phyloP scores from a whole-genome alignment of 2,329 filamentous ascomycete genomes.

The Alternaria dauci region DNA sequence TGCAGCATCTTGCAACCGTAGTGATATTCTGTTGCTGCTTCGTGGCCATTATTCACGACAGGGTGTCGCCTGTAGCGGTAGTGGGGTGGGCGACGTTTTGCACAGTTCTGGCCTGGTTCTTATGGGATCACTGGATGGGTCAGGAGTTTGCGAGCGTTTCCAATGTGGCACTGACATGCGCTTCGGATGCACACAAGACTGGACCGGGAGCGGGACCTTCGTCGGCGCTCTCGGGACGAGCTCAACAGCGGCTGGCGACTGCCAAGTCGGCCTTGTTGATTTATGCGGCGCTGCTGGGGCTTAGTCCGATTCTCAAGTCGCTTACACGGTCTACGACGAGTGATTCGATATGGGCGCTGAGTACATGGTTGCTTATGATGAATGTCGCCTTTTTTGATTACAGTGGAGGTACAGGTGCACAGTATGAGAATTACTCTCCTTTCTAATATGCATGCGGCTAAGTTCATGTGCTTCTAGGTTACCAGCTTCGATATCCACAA shows the following conservation, averaged over 20 bases:
- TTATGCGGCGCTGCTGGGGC: slow-evolving; percentile 87
- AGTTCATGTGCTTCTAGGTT: slow-evolving; percentile 59
- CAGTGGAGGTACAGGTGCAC: slow-evolving; percentile 70
- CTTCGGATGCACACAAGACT: not conserved
- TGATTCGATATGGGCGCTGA: slow-evolving; percentile 98
- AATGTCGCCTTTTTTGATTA: slow-evolving; percentile 99
- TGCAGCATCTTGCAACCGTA: slow-evolving; percentile 95
- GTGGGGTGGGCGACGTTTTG: slow-evolving; percentile 84
- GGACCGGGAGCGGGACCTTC: slow-evolving; percentile 8
- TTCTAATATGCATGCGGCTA: slow-evolving; percentile 1
- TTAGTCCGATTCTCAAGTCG: slow-evolving; percentile 95
- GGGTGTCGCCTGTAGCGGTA: slow-evolving; percentile 88
- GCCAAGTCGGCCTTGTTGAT: slow-evolving; percentile 93
- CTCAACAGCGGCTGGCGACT: slow-evolving; percentile 75
- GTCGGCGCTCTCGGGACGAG: slow-evolving; percentile 61
- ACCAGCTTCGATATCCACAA: slow-evolving; percentile 83
- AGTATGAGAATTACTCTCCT: slow-evolving; percentile 40
- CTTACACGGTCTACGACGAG: slow-evolving; percentile 91
- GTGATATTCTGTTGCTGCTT: slow-evolving; percentile 96
- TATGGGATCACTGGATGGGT: slow-evolving; percentile 92
- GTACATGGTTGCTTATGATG: slow-evolving; percentile 88
- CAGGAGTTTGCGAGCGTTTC: slow-evolving; percentile 65
- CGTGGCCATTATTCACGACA: slow-evolving; percentile 84
- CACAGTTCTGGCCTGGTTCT: slow-evolving; percentile 85
- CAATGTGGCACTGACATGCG: slow-evolving; percentile 37